Conservation (phyloP, 768 basidiomycete genomes). For the Leucogyrophana mollusca region DNA sequence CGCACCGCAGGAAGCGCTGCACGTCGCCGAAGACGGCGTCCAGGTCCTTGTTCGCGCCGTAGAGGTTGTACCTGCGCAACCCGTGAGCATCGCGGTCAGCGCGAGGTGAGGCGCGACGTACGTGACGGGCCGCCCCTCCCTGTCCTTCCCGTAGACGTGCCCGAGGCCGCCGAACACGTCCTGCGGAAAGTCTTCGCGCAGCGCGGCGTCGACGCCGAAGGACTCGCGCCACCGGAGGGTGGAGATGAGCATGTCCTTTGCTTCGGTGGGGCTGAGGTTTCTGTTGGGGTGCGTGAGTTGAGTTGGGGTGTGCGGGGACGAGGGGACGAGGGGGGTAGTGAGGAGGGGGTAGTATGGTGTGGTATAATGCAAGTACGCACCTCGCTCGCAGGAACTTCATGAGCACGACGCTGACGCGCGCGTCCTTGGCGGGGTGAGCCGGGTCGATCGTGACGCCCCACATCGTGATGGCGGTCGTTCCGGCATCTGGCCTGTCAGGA, state of each 20-base stretch:
- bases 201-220: constrained; percentile 58
- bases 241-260: constrained; percentile 62
- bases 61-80: constrained; percentile 66
- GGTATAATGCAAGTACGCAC: constrained; percentile 32
- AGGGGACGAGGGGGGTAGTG: neutral
- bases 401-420: constrained; percentile 70
- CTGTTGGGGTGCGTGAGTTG: constrained; percentile 26
- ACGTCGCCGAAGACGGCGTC: constrained; percentile 77
- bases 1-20: constrained; percentile 70
- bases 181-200: constrained; percentile 60
- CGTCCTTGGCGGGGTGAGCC: constrained; percentile 44
- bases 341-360: neutral
- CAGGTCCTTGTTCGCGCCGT: constrained; percentile 66
- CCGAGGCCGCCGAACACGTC: constrained; percentile 67
- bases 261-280: constrained; percentile 51
- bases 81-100: neutral
- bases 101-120: constrained; percentile 33
- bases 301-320: neutral
- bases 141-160: constrained; percentile 67
- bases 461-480: constrained; percentile 48
- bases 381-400: constrained; percentile 83
- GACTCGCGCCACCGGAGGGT: constrained; percentile 72
- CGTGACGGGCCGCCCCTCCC: constrained; percentile 67
- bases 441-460: constrained; percentile 79
- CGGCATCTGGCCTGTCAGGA: constrained; percentile 53